phyloP scores from a whole-genome alignment of 202 grass and related monocot species.

The Setaria italica region DNA sequence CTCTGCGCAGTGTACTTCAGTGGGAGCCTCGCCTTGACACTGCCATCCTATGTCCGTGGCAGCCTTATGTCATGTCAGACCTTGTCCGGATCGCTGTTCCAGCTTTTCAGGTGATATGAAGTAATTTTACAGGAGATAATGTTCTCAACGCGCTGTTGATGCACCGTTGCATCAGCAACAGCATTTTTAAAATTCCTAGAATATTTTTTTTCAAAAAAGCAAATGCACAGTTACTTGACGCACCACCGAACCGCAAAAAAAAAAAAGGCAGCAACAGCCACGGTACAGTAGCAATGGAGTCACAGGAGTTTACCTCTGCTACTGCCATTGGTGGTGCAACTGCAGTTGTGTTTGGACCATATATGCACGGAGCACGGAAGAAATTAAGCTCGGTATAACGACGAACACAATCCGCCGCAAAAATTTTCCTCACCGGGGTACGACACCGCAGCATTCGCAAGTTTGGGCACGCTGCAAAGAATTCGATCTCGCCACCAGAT shows the following conservation, averaged over 20 bases:
- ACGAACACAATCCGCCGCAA: not conserved
- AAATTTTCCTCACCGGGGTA: not conserved
- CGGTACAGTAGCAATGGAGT: not conserved
- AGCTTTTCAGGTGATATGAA: constrained; percentile 38
- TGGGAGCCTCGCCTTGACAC: not conserved
- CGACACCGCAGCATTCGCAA: not conserved
- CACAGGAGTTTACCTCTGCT: not conserved
- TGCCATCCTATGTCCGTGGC: constrained; percentile 19
- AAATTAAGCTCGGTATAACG: not conserved
- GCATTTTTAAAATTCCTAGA: not conserved
- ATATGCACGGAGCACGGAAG: not conserved
- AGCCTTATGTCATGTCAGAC: constrained; percentile 33
- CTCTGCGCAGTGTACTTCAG: not conserved
- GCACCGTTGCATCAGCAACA: constrained; percentile 13
- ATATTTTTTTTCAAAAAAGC: not conserved
- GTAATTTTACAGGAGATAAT: constrained; percentile 5
- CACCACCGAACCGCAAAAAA: not conserved
- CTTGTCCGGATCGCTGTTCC: constrained; percentile 28
- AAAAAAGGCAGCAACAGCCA: constrained; percentile 5
- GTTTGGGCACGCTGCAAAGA: constrained; percentile 11
- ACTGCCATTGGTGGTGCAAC: not conserved
- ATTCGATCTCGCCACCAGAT: constrained; percentile 18
- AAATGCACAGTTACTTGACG: not conserved
- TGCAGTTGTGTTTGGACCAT: too few species aligned
- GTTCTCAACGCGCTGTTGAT: not conserved